Evolutionary conservation across 306 rosid species (phyloP).

Genomic region (Boehmeria nivea): DNA sequence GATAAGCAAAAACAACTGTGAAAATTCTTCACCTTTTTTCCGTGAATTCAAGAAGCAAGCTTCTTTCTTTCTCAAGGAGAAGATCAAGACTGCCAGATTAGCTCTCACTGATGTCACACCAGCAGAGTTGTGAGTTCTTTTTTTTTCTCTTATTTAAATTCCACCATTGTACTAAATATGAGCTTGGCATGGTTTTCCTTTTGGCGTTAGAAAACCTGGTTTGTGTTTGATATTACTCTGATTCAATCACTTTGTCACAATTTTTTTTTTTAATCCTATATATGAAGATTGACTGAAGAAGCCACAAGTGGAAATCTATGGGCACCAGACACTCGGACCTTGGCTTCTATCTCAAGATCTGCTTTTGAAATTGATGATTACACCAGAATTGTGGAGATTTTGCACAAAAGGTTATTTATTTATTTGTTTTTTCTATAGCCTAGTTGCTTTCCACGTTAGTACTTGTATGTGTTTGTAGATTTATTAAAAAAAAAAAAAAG

Average conservation of each 20-base stretch:
- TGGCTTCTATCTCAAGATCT: conserved; percentile 79
- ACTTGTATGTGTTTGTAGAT: not conserved
- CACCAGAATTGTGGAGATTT: conserved; percentile 49
- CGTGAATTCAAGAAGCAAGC: conserved; percentile 84
- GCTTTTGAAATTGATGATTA: conserved; percentile 96
- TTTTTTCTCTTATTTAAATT: not conserved
- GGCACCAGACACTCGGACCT: conserved; percentile 58
- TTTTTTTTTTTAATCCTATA: not conserved
- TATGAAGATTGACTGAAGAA: conserved; percentile 75
- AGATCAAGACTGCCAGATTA: conserved; percentile 83
- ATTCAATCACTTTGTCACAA: not conserved
- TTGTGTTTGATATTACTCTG: not conserved
- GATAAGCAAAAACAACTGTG: conserved; percentile 32
- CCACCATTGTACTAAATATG: not conserved
- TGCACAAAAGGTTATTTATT: conserved; percentile 35
- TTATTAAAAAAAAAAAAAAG: too few species aligned
- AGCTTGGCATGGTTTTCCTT: not conserved
- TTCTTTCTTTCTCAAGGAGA: conserved; percentile 86
- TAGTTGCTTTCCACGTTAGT: not conserved
- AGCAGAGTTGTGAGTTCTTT: conserved; percentile 53
- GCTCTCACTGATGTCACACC: conserved; percentile 96
- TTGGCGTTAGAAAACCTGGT: not conserved
- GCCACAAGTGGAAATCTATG: conserved; percentile 68
- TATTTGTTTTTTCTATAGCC: not conserved
- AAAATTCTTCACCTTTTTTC: conserved; percentile 48